Conservation (phyloP, 352 stramenopile species). For the Phytophthora multivora region DNA sequence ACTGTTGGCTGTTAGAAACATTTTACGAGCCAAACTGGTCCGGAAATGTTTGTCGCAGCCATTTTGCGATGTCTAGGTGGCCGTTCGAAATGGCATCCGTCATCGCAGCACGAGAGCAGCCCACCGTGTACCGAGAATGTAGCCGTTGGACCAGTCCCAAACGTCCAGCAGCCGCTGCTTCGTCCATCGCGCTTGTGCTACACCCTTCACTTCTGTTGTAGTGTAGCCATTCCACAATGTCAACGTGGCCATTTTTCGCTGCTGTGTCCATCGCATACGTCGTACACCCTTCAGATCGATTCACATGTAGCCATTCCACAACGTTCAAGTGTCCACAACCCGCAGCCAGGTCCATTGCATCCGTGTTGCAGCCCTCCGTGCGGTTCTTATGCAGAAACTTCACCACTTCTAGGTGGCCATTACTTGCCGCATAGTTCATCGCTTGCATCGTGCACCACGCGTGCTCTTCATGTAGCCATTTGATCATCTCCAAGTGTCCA, state of each 20-base stretch:
- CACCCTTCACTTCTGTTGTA: constrained; percentile 24
- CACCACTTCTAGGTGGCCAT: constrained; percentile 27
- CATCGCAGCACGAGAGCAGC: constrained; percentile 5
- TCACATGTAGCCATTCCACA: constrained; percentile 23
- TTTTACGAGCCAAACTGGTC: not conserved
- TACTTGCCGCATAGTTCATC: constrained; percentile 14
- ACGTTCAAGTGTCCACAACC: constrained; percentile 22
- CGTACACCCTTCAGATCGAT: constrained; percentile 24
- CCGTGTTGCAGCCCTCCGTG: constrained; percentile 15
- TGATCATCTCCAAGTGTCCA: constrained; percentile 33
- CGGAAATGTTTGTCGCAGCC: constrained; percentile 7
- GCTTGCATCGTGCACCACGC: constrained; percentile 25
- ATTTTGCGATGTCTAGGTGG: constrained; percentile 6
- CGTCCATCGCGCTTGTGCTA: constrained; percentile 28
- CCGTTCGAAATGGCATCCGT: constrained; percentile 7
- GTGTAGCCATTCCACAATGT: constrained; percentile 34
- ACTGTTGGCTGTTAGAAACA: not conserved
- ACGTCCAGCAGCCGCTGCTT: constrained; percentile 32
- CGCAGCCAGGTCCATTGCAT: constrained; percentile 23
- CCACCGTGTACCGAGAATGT: not conserved
- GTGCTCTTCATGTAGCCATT: constrained; percentile 28
- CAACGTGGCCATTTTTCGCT: constrained; percentile 21
- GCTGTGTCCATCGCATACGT: constrained; percentile 17
- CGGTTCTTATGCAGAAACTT: constrained; percentile 22
- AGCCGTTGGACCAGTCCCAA: constrained; percentile 20